These are phyloP conservation scores for Cyclotella choctawhatcheeana DNA, from an alignment of 108 stramenopile genomes.

Conservation along the genomic window DNA sequence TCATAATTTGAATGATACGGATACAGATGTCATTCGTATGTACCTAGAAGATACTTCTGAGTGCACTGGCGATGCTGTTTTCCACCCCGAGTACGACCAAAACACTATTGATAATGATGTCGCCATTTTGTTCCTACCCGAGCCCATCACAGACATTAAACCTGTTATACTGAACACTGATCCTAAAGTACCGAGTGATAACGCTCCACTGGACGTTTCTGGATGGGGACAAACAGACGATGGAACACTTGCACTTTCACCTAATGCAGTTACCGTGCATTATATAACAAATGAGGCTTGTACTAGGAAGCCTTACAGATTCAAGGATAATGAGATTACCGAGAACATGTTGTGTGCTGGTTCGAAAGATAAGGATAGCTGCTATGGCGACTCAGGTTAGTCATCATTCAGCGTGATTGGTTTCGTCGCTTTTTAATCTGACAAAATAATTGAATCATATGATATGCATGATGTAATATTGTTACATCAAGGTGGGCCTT, in stretches of 20 bases:
- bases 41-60: neutral
- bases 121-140: slow-evolving; percentile 6
- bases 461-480: no score
- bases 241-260: neutral
- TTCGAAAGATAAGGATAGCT: neutral
- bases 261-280: neutral
- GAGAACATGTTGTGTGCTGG: slow-evolving; percentile 14
- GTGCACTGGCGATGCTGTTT: neutral
- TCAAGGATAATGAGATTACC: neutral
- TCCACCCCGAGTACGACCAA: slow-evolving; percentile 5
- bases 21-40: neutral
- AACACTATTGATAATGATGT: slow-evolving; percentile 8
- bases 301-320: neutral
- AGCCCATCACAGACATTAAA: neutral
- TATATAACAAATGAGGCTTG: slow-evolving; percentile 13
- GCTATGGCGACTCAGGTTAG: slow-evolving; percentile 12
- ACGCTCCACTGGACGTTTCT: slow-evolving; percentile 7
- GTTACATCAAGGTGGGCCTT: slow-evolving; percentile 1
- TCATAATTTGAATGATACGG: slow-evolving; percentile 5
- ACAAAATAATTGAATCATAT: neutral
- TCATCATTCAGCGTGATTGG: neutral
- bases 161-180: slow-evolving; percentile 10
- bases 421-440: neutral
- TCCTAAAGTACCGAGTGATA: neutral
- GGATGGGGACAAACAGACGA: slow-evolving; percentile 10